Base-by-base conservation (phyloP, 768 basidiomycete genomes). In the Sutorius australiensis region DNA sequence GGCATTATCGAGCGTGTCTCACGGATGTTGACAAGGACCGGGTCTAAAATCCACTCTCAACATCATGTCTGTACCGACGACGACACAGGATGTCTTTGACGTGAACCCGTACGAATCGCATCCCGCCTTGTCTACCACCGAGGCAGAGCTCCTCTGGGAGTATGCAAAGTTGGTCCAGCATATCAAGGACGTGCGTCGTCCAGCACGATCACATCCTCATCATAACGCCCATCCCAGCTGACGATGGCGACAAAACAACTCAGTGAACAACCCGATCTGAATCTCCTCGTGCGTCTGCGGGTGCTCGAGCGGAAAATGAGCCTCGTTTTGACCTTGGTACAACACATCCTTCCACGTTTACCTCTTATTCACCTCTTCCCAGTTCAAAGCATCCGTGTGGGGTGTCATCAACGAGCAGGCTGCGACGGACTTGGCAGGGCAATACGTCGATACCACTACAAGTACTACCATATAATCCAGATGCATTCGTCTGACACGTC, bases 371-470 rank as follows among this genome's bases (percentile, higher is more conserved):
- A 60, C 32, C 32, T 43, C 3, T 46, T 19, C 19, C 17, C 32
- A 94, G 92, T 98, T 94, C 81, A 95, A 97, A 73, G 93, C 89
- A 0, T 95, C 95, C 11, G 92, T 95, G 1, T 95, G 93, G 92
- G 91, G 87, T 13, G 87, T 95, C 49, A 87, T 97, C 67, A 90
- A 87, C 66, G 87, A 91, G 61, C 86, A 89, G 61, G 79, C 81
- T 31, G 64, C 55, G 47, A 57, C 48, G 11, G 61, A 58, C 45
- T 49, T 39, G 39, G 52, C 60, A 12, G 61, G 40, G 19, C 52
- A 59, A 45, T 55, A 58, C 21, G 47, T 58, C 17, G 61, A 67
- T 55, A 54, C 48, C 33, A 45, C 41, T 28, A 57, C 54, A 31
- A 24, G 24, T 24, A 42, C 47, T n/a, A 2, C 58, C 45, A 46